phyloP scores from a whole-genome alignment of 2,329 filamentous ascomycete genomes.

The Talaromyces verruculosus region DNA sequence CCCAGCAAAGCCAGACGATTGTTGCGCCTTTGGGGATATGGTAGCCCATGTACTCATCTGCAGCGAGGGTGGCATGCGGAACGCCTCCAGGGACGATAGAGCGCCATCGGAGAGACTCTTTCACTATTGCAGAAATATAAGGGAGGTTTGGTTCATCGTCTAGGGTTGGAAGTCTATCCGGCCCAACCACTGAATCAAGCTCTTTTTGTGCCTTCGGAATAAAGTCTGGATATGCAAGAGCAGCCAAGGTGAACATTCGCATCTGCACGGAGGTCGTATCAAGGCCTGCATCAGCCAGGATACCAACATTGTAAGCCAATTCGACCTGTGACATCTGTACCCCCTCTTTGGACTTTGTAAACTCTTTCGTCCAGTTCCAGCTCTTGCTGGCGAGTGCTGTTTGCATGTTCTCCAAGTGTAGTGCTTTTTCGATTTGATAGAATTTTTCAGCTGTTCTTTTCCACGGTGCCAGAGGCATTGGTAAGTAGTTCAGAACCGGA shows the following conservation, averaged over 20 bases:
- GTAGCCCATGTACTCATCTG: slow-evolving; percentile 51
- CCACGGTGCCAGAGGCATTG: slow-evolving; percentile 17
- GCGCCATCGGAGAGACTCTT: slow-evolving; percentile 36
- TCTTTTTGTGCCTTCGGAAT: slow-evolving; percentile 42
- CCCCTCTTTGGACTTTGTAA: slow-evolving; percentile 37
- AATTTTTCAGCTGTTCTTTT: slow-evolving; percentile 21
- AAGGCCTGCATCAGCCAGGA: slow-evolving; percentile 50
- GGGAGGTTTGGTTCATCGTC: slow-evolving; percentile 30
- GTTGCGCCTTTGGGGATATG: slow-evolving; percentile 51
- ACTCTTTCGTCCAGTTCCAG: slow-evolving; percentile 33
- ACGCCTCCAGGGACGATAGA: slow-evolving; percentile 43
- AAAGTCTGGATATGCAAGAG: slow-evolving; percentile 44
- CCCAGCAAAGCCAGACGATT: slow-evolving; percentile 46
- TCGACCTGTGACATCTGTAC: slow-evolving; percentile 44
- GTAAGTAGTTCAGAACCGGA: slow-evolving; percentile 10
- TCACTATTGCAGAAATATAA: slow-evolving; percentile 30
- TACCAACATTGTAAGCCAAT: slow-evolving; percentile 48
- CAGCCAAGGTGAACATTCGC: slow-evolving; percentile 49
- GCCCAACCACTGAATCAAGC: slow-evolving; percentile 37
- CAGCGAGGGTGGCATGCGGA: slow-evolving; percentile 48
- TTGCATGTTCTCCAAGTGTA: slow-evolving; percentile 26
- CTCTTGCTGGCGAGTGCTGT: slow-evolving; percentile 18
- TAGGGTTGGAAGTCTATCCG: slow-evolving; percentile 32
- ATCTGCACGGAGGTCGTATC: slow-evolving; percentile 51
- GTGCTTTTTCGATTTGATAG: slow-evolving; percentile 25